Conservation (phyloP, 768 basidiomycete genomes). For the Boletus rufocinnamomeus region DNA sequence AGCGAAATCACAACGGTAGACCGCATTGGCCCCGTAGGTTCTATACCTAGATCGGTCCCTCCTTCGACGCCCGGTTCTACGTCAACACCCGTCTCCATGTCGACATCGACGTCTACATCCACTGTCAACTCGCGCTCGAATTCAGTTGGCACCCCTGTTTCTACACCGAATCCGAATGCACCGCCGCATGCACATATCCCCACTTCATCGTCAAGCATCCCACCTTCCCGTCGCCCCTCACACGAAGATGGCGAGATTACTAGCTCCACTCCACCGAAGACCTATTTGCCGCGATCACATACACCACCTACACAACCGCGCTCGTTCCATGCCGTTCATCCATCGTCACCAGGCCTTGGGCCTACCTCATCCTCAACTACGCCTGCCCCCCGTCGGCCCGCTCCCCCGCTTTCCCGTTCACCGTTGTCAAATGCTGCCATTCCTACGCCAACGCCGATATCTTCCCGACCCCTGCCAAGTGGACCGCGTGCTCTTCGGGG, state of each 20-base stretch:
- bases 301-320: conserved; percentile 52
- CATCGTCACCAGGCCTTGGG: conserved; percentile 27
- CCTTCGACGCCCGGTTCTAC: conserved; percentile 12
- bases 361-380: conserved; percentile 26
- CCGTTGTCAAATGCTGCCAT: conserved; percentile 26
- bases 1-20: conserved; percentile 18
- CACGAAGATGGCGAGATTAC: conserved; percentile 58
- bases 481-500: conserved; percentile 43
- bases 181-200: neutral
- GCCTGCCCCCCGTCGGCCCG: conserved; percentile 32
- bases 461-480: conserved; percentile 40
- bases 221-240: conserved; percentile 34
- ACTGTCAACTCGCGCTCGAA: conserved; percentile 28
- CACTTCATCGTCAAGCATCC: conserved; percentile 11
- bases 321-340: conserved; percentile 38
- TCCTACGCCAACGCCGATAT: conserved; percentile 23
- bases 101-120: conserved; percentile 29
- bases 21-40: neutral
- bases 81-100: conserved; percentile 18
- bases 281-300: conserved; percentile 41
- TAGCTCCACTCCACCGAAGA: conserved; percentile 38
- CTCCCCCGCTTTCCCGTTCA: conserved; percentile 35
- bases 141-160: conserved; percentile 22
- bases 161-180: conserved; percentile 6
- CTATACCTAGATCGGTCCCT: neutral